Base-by-base conservation (phyloP, 2,329 filamentous ascomycete genomes). In the Zelopaecilomyces penicillatus region DNA sequence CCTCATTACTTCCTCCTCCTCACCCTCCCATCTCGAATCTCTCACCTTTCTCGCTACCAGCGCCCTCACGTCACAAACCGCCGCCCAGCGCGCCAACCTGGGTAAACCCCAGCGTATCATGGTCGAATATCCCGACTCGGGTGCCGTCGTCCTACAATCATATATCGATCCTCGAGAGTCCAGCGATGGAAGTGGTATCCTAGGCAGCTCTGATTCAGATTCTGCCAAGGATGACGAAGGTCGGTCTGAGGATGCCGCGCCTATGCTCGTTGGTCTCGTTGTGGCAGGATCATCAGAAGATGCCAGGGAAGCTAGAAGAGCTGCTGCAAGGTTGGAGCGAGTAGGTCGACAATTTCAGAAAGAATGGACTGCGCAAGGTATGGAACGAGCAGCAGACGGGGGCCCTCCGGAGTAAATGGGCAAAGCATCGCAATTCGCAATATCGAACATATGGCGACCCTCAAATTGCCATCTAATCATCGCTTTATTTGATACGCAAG, bases 41-140 rank as follows among this genome's bases (percentile, higher is more conserved):
- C 70, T 82, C 42, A 69, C 73, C 5, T 59, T 66, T 4, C 69
- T 82, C 36, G 69, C 77, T 30, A 67, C 69, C 38, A 69, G 71
- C 41, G 74, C 77, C 11, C 67, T 80, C 27, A 68, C 66, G 47
- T 71, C 73, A 9, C 72, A 75, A 54, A 71, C 75, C 38, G 66
- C 75, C 40, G 72, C 74, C 5, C 63, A 65, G 31, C 72, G 76
- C 41, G 66, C 80, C 5, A 70, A 68, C 39, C 67, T 78, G 37
- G 78, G 78, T 51, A 54, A 57, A 5, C 74, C 76, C 3, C 67
- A 75, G 54, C 74, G 77, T 58, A 69, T 82, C 50, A 74, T 81
- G 60, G 70, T 81, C 56, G 77, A 81, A 57, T 75, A 76, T 56
- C 64, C 63, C 3, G 62, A 66, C 34, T 61, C 62, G 40, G 67